These are phyloP conservation scores for Pelargonium exstipulatum DNA, from an alignment of 441 rosid species.

Conservation along the genomic window DNA sequence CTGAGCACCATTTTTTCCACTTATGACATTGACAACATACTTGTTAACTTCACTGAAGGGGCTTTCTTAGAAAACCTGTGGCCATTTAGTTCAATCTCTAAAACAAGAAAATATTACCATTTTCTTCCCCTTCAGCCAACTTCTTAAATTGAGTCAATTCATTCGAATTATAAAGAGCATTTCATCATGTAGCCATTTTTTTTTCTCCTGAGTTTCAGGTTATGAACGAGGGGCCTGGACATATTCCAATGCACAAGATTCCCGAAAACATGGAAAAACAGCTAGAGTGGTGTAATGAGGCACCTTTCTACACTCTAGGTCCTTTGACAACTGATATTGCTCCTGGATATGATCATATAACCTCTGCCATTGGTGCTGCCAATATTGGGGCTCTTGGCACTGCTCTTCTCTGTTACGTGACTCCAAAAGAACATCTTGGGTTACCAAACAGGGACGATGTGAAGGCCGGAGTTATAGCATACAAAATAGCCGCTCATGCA, in stretches of 20 bases:
- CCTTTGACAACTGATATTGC: slow-evolving; percentile 95
- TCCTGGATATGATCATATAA: slow-evolving; percentile 94
- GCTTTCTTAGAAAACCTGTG: neutral
- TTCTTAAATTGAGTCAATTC: neutral
- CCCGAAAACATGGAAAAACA: slow-evolving; percentile 98
- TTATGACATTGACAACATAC: neutral
- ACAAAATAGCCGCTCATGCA: slow-evolving; percentile 92
- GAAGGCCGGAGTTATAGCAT: slow-evolving; percentile 92
- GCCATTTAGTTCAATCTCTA: no score
- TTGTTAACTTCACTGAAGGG: neutral
- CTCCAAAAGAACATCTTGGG: slow-evolving; percentile 97
- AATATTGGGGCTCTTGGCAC: slow-evolving; percentile 97
- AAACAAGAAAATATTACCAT: neutral
- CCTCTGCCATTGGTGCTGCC: slow-evolving; percentile 99
- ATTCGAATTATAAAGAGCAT: neutral
- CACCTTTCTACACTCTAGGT: slow-evolving; percentile 96
- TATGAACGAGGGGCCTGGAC: slow-evolving; percentile 98
- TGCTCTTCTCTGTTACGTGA: slow-evolving; percentile 93
- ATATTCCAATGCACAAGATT: slow-evolving; percentile 92
- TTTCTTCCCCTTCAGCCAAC: neutral
- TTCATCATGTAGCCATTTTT: no score
- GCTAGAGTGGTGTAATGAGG: slow-evolving; percentile 97
- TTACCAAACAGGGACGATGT: slow-evolving; percentile 96
- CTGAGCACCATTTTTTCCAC: no score
- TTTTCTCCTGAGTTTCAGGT: slow-evolving; percentile 42